Evolutionary conservation across 371 early-diverging fungal genomes (phyloP).

Genomic region (Mortierella sp.): DNA sequence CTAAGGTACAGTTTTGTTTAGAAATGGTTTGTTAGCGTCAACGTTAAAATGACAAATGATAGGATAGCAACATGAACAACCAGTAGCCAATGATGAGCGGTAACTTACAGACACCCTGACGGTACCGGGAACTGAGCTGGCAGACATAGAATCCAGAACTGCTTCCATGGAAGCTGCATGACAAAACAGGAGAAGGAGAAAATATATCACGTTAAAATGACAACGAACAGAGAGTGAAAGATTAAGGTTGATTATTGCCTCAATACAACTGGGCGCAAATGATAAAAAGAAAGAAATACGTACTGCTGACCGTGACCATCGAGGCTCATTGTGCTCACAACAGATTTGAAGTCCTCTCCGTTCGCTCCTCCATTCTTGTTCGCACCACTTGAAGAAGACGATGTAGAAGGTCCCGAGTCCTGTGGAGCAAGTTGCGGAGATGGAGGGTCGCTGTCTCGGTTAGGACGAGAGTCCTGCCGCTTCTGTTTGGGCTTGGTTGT

Average conservation of each 20-base stretch:
- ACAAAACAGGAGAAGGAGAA: background rate
- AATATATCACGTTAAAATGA: background rate
- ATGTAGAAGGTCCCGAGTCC: conserved; percentile 6
- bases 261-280: background rate
- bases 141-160: conserved; percentile 59
- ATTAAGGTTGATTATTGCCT: conserved; percentile 11
- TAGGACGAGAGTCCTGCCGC: conserved; percentile 16
- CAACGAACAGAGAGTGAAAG: background rate
- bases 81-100: background rate
- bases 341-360: conserved; percentile 30
- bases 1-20: conserved; percentile 15
- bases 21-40: background rate
- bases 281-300: background rate
- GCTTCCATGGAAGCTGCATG: conserved; percentile 52
- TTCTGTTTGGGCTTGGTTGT: conserved; percentile 26
- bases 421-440: conserved; percentile 25
- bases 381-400: conserved; percentile 3
- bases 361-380: background rate
- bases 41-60: background rate
- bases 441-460: conserved; percentile 23
- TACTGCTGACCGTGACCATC: conserved; percentile 41
- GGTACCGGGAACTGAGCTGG: conserved; percentile 58
- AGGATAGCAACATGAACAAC: background rate
- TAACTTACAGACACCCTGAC: conserved; percentile 56
- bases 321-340: conserved; percentile 41